Percentiles rank a stretch among this genome's conserved stretches.
phyloP scores from a whole-genome alignment of 176 grass and related monocot species.

The Rhynchospora tenuis region DNA sequence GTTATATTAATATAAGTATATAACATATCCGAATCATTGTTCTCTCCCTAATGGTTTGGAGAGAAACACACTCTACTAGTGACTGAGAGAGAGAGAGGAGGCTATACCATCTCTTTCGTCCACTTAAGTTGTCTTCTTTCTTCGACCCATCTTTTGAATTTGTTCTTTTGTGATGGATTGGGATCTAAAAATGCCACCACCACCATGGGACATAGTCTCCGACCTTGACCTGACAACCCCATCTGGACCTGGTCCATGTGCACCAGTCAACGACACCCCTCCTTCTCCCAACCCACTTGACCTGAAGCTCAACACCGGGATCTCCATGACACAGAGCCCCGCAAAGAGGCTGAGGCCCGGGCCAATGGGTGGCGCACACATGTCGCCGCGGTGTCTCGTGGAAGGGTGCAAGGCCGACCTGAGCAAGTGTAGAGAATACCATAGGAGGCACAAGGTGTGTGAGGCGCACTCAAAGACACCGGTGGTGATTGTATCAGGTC shows the following conservation, averaged over 20 bases:
- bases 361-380: not conserved
- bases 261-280: constrained; percentile 12
- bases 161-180: constrained; percentile 62
- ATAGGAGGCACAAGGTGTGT: constrained; percentile 96
- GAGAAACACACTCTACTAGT: not conserved
- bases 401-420: constrained; percentile 87
- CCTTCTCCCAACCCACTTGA: constrained; percentile 56
- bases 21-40: not conserved
- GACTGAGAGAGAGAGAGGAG: constrained; percentile 4
- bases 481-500: constrained; percentile 66
- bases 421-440: constrained; percentile 85
- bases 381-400: constrained; percentile 59
- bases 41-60: not conserved
- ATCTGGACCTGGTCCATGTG: constrained; percentile 28
- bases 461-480: constrained; percentile 92
- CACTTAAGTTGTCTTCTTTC: not conserved
- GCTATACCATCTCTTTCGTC: not conserved
- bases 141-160: not conserved
- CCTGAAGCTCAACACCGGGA: constrained; percentile 70
- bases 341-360: constrained; percentile 6
- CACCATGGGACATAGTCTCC: constrained; percentile 52
- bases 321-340: not conserved
- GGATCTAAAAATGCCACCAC: constrained; percentile 85
- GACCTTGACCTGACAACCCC: not conserved
- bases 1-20: not conserved